A percentile compares a stretch with the other conserved stretches of the same genome.
Conservation (phyloP, 1,284 basidiomycete genomes). For the Ganoderma sinense region DNA sequence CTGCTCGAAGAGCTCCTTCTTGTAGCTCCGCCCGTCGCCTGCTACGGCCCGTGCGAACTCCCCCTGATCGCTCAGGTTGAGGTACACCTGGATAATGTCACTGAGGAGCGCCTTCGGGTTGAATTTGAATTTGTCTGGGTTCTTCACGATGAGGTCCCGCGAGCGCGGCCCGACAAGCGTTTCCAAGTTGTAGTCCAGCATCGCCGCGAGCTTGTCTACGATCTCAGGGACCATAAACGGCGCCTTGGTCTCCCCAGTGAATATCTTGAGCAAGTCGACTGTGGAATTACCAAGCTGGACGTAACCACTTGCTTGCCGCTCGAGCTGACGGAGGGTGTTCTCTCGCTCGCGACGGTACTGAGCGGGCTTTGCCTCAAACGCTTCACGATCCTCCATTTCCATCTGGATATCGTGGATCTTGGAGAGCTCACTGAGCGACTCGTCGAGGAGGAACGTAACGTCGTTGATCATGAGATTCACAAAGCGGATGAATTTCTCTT, state of each 20-base stretch:
- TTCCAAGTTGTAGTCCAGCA: conserved; percentile 96
- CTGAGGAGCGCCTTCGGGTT: conserved; percentile 85
- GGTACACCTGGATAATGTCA: conserved; percentile 91
- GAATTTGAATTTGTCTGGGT: conserved; percentile 92
- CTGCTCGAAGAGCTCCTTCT: conserved; percentile 83
- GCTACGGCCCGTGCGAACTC: conserved; percentile 93
- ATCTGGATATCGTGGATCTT: conserved; percentile 89
- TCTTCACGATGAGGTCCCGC: conserved; percentile 85
- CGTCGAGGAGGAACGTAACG: conserved; percentile 97
- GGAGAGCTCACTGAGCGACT: conserved; percentile 89
- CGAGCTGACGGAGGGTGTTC: conserved; percentile 78
- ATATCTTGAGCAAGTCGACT: conserved; percentile 88
- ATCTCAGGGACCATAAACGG: conserved; percentile 99
- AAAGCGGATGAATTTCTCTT: conserved; percentile 94
- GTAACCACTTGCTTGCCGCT: conserved; percentile 87
- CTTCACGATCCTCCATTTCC: conserved; percentile 80
- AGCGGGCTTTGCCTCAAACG: conserved; percentile 71
- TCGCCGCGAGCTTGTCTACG: conserved; percentile 93
- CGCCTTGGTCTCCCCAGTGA: conserved; percentile 90
- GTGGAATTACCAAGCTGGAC: conserved; percentile 89
- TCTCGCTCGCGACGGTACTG: conserved; percentile 89
- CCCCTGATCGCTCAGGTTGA: conserved; percentile 85
- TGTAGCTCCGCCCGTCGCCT: conserved; percentile 92
- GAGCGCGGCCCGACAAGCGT: conserved; percentile 90
- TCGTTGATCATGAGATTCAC: conserved; percentile 99